Conservation (phyloP, 1,139 yeast species). For the Protomyces inouyei region DNA sequence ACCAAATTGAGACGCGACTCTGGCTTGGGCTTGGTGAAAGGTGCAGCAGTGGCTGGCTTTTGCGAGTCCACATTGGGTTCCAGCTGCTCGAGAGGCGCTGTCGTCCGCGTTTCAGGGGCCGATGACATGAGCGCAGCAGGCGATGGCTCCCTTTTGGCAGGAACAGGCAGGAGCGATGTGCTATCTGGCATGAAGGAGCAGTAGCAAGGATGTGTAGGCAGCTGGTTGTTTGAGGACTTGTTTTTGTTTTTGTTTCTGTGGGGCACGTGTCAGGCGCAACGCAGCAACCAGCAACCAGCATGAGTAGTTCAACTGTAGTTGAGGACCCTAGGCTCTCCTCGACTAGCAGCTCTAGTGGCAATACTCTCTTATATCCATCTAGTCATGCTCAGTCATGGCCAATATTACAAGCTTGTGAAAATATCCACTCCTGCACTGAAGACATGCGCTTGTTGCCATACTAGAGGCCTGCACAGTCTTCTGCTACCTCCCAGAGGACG, state of each 20-base stretch:
- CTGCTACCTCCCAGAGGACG: neutral
- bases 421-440: no score
- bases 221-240: neutral
- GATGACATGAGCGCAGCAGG: neutral
- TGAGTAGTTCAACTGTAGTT: no score
- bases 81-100: neutral
- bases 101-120: neutral
- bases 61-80: conserved; percentile 5
- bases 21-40: conserved; percentile 14
- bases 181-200: neutral
- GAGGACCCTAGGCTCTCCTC: no score
- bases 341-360: no score
- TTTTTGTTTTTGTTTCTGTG: neutral
- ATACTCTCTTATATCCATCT: no score
- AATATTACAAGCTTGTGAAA: no score
- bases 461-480: neutral
- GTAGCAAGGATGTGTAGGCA: neutral
- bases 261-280: neutral
- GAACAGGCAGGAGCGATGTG: neutral
- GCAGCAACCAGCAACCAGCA: no score
- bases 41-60: conserved; percentile 10
- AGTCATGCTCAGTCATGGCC: no score
- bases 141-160: neutral
- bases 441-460: no score
- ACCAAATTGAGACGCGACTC: conserved; percentile 13